Base-by-base conservation (phyloP, 495 filamentous ascomycete genomes). In the Xanthoparmelia taractica region DNA sequence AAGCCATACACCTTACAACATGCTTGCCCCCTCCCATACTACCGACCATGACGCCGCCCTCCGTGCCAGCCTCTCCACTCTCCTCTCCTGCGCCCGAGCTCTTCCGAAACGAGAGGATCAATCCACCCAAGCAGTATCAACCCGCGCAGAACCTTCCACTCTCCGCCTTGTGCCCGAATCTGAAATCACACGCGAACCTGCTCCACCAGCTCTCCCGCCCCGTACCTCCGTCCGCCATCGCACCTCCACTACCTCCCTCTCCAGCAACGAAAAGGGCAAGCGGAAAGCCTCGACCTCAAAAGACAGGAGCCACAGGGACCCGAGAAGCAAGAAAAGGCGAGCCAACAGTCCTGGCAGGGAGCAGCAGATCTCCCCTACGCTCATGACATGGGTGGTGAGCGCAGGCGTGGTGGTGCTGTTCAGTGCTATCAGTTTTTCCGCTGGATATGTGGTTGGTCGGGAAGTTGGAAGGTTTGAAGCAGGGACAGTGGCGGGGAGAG, bases 321-420 rank as follows among this genome's bases (percentile, higher is more conserved):
- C 73, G 8, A 63, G 41, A 25, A 87, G 82, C 71, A 88, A 87
- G 76, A 83, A 82, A 71, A 76, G 76, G 40, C 73, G 73, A 18
- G 66, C 70, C 20, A 77, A 66, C 38, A 64, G 59, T 20, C 52
- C 60, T 1, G 25, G 40, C 36, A 20, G 71, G 64, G 25, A 65
- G 20, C 57, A 71, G 15, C 50, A 80, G 33, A 76, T 88, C 63
- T 80, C 78, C 60, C 91, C 91, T 0, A 92, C 91, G 0, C 74
- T 96, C 11, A 79, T 97, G 72, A 96, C 92, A 0, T 96, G 95
- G 89, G 88, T 95, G 4, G 83, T 97, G 43, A 89, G 86, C 47
- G 94, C 94, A 0, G 93, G 94, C 1, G 92, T 96, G 7, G 89
- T 98, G 10, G 89, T 98, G 13, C 77, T 97, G 4, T 86, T 97